Base-by-base conservation (phyloP, 805 yeast species). In the Komagataella populi region DNA sequence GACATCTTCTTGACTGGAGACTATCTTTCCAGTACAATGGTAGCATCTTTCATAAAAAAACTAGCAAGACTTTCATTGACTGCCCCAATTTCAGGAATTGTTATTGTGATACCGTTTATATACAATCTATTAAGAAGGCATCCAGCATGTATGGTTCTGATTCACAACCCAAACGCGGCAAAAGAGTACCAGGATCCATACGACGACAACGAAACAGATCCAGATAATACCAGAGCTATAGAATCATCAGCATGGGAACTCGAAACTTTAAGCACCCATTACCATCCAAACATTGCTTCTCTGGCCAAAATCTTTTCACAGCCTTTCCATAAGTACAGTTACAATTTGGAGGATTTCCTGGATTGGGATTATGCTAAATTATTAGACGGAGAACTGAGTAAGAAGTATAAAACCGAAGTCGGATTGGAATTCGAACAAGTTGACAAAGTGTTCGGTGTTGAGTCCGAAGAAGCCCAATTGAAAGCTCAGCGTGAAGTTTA, bases 201-300 rank as follows among this genome's bases (percentile, higher is more conserved):
- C 62, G 71, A 84, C 55, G 67, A 71, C 39, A 54, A 63, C 1
- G 95, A 87, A 59, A 51, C 55, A 1, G 88, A 91, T 63, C 99
- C 99, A 2, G 72, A 84, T 52, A 70, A 76, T 53, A 84, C 96
- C 0, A 71, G 78, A 39, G 97, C 98, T 3, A 70, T 90, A 43
- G 82, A 77, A 6, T 86, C 96, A 0, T 90, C 97, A 0, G 66
- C 90, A 48, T 93, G 99, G 99, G 99, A 93, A 66, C 63, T 91
- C 52, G 87, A 85, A 53, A 74, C 95, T 0, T 79, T 83, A 70
- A 56, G 59, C 50, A 67, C 78, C 10, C 99, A 93, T 63, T 91
- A 89, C 62, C 98, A 93, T 68, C 97, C 98, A 14, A 93, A 93
- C 60, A 88, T 93, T 10, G 91, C 96, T 1, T 84, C 96, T 0